phyloP scores from a whole-genome alignment of 768 basidiomycete genomes.

The Cystofilobasidium ferigula region DNA sequence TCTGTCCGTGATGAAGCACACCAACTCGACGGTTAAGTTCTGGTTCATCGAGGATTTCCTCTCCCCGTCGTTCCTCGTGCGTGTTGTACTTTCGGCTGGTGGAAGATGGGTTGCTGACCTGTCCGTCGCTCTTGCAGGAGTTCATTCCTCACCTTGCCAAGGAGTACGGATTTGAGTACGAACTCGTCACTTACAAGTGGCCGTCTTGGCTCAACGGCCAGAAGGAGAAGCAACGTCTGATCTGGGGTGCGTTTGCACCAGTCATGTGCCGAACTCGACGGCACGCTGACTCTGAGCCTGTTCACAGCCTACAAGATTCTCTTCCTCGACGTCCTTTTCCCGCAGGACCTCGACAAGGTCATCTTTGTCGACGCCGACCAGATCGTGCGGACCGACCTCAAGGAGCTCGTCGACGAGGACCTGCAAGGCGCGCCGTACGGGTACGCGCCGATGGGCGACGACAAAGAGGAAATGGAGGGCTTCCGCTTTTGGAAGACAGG shows the following conservation, averaged over 20 bases:
- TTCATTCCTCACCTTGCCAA: constrained; percentile 86
- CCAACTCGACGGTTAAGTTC: constrained; percentile 90
- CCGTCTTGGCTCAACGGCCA: constrained; percentile 95
- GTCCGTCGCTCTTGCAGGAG: constrained; percentile 47
- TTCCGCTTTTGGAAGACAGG: constrained; percentile 99
- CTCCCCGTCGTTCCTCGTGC: constrained; percentile 85
- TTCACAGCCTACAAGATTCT: constrained; percentile 79
- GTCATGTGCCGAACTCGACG: not conserved
- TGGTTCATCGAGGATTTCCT: constrained; percentile 99
- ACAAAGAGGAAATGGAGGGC: constrained; percentile 88
- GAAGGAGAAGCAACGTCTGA: constrained; percentile 93
- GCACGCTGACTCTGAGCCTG: not conserved
- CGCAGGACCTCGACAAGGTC: constrained; percentile 96
- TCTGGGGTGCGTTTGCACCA: constrained; percentile 54
- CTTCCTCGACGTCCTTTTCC: constrained; percentile 96
- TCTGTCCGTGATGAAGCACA: constrained; percentile 85
- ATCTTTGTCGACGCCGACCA: constrained; percentile 80
- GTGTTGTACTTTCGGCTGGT: not conserved
- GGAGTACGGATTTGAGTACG: constrained; percentile 89
- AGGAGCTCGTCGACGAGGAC: constrained; percentile 87
- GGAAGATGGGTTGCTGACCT: constrained; percentile 7
- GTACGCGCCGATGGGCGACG: constrained; percentile 95
- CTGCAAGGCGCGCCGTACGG: constrained; percentile 87
- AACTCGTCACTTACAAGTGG: constrained; percentile 98
- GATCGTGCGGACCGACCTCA: constrained; percentile 89